phyloP scores from a whole-genome alignment of 2,329 filamentous ascomycete genomes.

The Talaromyces sp. region DNA sequence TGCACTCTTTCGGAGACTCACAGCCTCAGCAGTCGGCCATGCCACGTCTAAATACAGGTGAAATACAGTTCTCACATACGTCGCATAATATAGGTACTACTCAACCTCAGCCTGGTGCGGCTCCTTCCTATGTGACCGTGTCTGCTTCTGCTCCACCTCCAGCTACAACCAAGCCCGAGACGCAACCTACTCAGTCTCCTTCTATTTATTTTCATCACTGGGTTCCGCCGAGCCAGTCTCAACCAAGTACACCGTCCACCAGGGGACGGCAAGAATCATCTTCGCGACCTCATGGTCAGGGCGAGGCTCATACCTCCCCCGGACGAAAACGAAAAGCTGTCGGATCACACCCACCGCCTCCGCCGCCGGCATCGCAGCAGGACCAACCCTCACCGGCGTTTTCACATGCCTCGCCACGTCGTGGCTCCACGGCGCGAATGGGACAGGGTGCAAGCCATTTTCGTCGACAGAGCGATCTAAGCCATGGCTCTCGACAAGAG shows the following conservation, averaged over 20 bases:
- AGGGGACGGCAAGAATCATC: conserved; percentile 56
- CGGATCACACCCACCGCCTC: conserved; percentile 50
- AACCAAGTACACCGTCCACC: conserved; percentile 72
- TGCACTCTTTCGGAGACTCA: conserved; percentile 19
- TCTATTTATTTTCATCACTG: conserved; percentile 91
- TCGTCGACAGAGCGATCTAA: conserved; percentile 19
- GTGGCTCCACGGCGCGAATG: neutral
- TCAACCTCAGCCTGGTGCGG: conserved; percentile 30
- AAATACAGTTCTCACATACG: conserved; percentile 39
- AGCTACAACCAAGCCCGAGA: conserved; percentile 53
- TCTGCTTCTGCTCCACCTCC: conserved; percentile 49
- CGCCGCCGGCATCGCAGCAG: conserved; percentile 47
- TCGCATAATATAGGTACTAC: conserved; percentile 26
- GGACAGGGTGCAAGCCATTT: conserved; percentile 10
- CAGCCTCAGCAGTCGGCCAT: conserved; percentile 28
- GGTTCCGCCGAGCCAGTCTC: conserved; percentile 72
- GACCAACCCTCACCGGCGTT: conserved; percentile 11
- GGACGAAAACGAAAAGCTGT: conserved; percentile 74
- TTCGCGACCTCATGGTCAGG: conserved; percentile 48
- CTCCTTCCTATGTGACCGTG: neutral
- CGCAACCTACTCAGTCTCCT: conserved; percentile 61
- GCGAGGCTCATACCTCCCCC: conserved; percentile 69
- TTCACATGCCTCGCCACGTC: conserved; percentile 1
- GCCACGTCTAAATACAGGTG: conserved; percentile 41
- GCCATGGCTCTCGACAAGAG: conserved; percentile 17